Evolutionary conservation across 75 land plant genomes (phyloP).

Genomic region (Cryptomeria japonica): DNA sequence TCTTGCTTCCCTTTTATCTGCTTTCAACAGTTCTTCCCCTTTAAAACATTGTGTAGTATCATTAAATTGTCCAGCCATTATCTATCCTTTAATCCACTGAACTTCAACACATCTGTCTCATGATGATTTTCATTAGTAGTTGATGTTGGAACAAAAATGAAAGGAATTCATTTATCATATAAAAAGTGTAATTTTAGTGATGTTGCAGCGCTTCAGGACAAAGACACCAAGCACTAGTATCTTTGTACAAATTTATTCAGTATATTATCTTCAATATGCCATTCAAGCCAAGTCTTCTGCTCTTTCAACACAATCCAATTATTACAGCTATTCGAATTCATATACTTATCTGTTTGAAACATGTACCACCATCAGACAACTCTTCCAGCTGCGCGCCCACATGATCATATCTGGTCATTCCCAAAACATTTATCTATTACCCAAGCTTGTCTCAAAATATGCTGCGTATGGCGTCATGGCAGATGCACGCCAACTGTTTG

Average conservation of each 20-base stretch:
- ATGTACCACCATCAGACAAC: background rate
- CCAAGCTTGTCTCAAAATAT: constrained; percentile 23
- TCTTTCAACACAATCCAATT: background rate
- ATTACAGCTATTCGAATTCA: background rate
- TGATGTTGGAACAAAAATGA: background rate
- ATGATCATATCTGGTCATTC: background rate
- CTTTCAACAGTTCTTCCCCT: too few relatives aligned
- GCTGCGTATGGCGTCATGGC: constrained; percentile 26
- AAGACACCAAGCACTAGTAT: background rate
- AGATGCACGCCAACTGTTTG: constrained; percentile 23
- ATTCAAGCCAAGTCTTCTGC: background rate
- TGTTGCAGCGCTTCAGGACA: background rate
- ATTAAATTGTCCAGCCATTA: background rate
- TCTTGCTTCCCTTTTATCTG: too few relatives aligned
- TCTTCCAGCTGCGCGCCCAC: background rate
- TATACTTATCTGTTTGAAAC: background rate
- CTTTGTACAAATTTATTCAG: background rate
- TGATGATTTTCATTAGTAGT: background rate
- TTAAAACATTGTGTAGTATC: background rate
- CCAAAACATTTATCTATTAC: background rate
- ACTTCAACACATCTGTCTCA: too few relatives aligned
- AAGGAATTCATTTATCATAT: background rate
- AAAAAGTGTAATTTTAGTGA: background rate
- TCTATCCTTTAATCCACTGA: too few relatives aligned
- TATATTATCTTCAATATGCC: background rate